phyloP scores from a whole-genome alignment of 306 rosid genomes.

The Comarum palustre region DNA sequence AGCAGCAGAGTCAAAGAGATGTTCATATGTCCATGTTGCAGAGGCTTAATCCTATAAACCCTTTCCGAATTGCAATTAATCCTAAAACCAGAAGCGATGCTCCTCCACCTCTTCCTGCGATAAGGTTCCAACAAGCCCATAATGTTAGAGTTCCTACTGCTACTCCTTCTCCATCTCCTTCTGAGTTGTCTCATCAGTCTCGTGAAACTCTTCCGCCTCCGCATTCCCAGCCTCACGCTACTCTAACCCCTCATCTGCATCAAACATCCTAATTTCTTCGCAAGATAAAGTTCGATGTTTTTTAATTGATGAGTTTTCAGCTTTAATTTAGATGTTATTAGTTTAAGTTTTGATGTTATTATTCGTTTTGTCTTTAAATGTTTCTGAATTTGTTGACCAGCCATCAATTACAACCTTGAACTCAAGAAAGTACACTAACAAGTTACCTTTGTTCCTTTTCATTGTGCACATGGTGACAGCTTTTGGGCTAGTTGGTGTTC shows the following conservation, averaged over 20 bases:
- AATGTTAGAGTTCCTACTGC: conserved; percentile 42
- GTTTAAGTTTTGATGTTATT: background rate
- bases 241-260: conserved; percentile 37
- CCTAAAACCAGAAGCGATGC: conserved; percentile 43
- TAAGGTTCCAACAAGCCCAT: background rate
- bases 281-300: too few relatives aligned
- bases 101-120: conserved; percentile 14
- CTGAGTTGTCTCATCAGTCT: conserved; percentile 25
- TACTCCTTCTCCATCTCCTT: conserved; percentile 41
- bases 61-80: conserved; percentile 76
- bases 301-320: background rate
- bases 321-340: background rate
- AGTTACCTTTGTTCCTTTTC: conserved; percentile 65
- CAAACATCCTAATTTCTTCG: background rate
- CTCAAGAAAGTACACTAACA: conserved; percentile 73
- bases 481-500: conserved; percentile 59
- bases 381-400: conserved; percentile 30
- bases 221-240: conserved; percentile 56
- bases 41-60: conserved; percentile 75
- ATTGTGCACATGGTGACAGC: conserved; percentile 54
- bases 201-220: background rate
- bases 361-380: background rate
- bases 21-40: conserved; percentile 52
- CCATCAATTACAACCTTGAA: conserved; percentile 51
- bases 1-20: conserved; percentile 31